Base-by-base conservation (phyloP, 1,284 basidiomycete genomes). In the Heterobasidion irregulare region DNA sequence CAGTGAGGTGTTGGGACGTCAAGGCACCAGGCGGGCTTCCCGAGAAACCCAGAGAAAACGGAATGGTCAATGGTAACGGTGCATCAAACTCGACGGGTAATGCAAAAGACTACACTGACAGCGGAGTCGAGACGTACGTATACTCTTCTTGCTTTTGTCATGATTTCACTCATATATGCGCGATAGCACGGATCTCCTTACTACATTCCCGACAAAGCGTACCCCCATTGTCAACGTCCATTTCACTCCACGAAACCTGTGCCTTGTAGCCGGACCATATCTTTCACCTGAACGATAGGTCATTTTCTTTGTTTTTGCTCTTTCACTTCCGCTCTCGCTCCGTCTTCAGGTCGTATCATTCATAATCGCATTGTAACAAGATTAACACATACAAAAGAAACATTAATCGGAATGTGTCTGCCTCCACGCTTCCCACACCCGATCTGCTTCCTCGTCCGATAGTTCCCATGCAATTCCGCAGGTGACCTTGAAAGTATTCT, bases 1-100 rank as follows among this genome's bases (percentile, higher is more conserved):
- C 94, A 1, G 94, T 98, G 10, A 79, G 94, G 26, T 94, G 93
- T 58, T 99, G 97, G 97, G 97, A 99, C 69, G 89, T 98, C 33
- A 91, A 92, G 66, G 73, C 80, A 41, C 73, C 90, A 1, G 94
- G 93, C 13, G 91, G 90, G 0, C 67, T 75, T 18, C 75, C 74
- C 52, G 68, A 62, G 26, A 82, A 84, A 69, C 59, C 73, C 45
- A 73, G 75, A 48, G 83, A 84, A 63, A 82, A 81, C 65, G 83
- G 80, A 16, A 65, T 66, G 59, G 63, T 68, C 26, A 68, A 69
- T 50, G 66, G 65, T 48, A 16, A 67, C 62, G 66, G 64, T 8
- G 45, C 26, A 26, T 26, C 4, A 26, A 26, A 26, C 26, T 26
- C 51, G 33, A 56, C 46, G 18, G 58, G 57, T 57, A 59, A 63